A percentile compares a stretch with the other conserved stretches of the same genome.
Conservation (phyloP, 2,329 filamentous ascomycete genomes). For the Ciborinia camelliae region DNA sequence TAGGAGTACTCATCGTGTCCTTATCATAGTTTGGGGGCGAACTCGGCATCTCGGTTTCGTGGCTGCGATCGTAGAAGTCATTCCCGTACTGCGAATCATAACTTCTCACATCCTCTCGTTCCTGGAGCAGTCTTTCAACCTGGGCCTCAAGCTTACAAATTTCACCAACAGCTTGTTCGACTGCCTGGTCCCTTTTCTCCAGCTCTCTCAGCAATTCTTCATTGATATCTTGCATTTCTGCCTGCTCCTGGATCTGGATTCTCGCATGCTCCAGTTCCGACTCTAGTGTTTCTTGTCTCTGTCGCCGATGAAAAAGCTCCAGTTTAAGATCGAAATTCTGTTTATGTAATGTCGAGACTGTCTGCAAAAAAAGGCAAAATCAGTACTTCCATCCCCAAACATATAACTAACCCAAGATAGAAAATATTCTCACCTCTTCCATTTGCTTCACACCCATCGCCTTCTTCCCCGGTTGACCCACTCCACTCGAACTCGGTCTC, state of each 20-base stretch:
- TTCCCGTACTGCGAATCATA: conserved; percentile 42
- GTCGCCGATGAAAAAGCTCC: conserved; percentile 65
- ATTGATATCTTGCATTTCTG: conserved; percentile 55
- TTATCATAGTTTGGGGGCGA: conserved; percentile 29
- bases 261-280: conserved; percentile 53
- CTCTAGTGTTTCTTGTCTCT: conserved; percentile 60
- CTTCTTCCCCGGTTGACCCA: conserved; percentile 39
- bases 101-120: conserved; percentile 52
- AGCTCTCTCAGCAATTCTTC: conserved; percentile 57
- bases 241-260: conserved; percentile 40
- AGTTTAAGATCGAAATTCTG: conserved; percentile 76
- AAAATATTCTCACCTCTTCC: conserved; percentile 53
- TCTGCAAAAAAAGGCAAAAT: conserved; percentile 40
- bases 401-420: conserved; percentile 16
- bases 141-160: conserved; percentile 63
- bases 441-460: conserved; percentile 63
- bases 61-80: conserved; percentile 27
- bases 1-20: not conserved
- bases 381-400: conserved; percentile 4
- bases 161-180: conserved; percentile 67
- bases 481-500: conserved; percentile 34
- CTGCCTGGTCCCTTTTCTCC: conserved; percentile 65
- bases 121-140: conserved; percentile 51
- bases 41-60: conserved; percentile 27
- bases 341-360: conserved; percentile 66